Percentiles rank a stretch among this genome's conserved stretches.
Evolutionary conservation across 352 stramenopile species (phyloP).

Genomic region (Phytophthora agathidicida): DNA sequence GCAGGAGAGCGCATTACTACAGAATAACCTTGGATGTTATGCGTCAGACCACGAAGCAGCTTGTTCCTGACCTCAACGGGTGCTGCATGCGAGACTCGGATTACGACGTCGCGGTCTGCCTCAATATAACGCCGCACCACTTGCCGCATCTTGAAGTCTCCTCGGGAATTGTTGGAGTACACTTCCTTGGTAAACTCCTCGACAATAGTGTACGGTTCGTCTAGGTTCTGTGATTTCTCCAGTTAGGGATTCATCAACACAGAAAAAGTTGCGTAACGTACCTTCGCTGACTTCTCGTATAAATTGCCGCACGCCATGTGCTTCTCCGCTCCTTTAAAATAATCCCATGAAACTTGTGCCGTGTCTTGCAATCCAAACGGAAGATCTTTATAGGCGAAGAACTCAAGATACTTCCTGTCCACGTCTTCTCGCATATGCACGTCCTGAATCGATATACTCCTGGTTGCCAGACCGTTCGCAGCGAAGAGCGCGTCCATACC

Average conservation of each 20-base stretch:
- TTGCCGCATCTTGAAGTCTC: constrained; percentile 29
- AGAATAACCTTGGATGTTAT: constrained; percentile 21
- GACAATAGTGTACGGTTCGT: constrained; percentile 12
- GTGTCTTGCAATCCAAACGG: constrained; percentile 43
- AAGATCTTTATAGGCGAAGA: constrained; percentile 39
- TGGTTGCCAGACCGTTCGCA: constrained; percentile 19
- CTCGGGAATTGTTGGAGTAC: constrained; percentile 26
- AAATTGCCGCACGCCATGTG: constrained; percentile 36
- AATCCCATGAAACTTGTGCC: constrained; percentile 35
- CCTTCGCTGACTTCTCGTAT: constrained; percentile 34
- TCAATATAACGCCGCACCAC: constrained; percentile 26
- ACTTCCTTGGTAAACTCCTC: constrained; percentile 32
- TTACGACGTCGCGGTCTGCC: constrained; percentile 20
- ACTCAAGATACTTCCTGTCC: constrained; percentile 31
- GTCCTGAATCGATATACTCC: constrained; percentile 20
- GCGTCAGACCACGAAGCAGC: constrained; percentile 24
- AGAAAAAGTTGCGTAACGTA: background rate
- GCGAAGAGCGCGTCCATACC: constrained; percentile 22
- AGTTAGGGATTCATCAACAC: background rate
- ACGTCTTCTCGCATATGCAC: constrained; percentile 29
- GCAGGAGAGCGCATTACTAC: constrained; percentile 21
- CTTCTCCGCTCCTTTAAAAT: constrained; percentile 43
- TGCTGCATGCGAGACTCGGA: constrained; percentile 25
- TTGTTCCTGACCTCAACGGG: constrained; percentile 31
- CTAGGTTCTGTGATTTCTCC: constrained; percentile 3